Base-by-base conservation (phyloP, 1,284 basidiomycete genomes). In the Apiotrichum akiyoshidainum region DNA sequence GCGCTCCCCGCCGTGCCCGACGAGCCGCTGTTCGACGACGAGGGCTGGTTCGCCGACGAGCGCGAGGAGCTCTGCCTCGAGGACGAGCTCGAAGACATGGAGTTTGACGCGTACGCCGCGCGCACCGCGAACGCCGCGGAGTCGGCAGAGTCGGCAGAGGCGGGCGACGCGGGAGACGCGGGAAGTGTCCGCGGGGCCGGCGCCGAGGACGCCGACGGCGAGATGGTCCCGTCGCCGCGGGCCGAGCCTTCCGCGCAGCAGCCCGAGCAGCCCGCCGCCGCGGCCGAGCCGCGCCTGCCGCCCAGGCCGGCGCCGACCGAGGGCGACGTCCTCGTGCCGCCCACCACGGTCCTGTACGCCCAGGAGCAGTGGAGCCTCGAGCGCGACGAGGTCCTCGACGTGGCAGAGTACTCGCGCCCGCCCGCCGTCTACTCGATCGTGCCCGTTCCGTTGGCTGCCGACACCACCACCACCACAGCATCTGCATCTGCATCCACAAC, bases 321-420 rank as follows among this genome's bases (percentile, higher is more conserved):
- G 40, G 46, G 8, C 10, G 14, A n/a, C 22, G 19, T 22, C 16
- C 47, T 55, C 19, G 2, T 52, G 3, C 46, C 61, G 10, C 61
- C 61, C 2, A 39, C 14, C 1, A 49, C 13, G 0, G 12, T 63
- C 13, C 10, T 9, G 2, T 35, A 60, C 17, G 50, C 34, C 7
- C 42, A 46, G 16, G 19, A 31, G 22, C 31, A 13, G 46, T 60
- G 35, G 39, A 31, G n/a, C 37, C 61, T 63, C 35, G 54, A 58
- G 19, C 7, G 22, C 1, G 61, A 63, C 56, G 58, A 60, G 42
- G 57, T 63, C 33, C 31, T 49, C 42, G 61, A 63, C 31, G 49
- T 59, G 7, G 26, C 45, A 3, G 61, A 59, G 55, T 54, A 40
- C 21, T 12, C 45, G 52, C 52, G 44, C 35, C 35, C 2, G 31